Conservation (phyloP, 305 asterid genomes). For the Fraxinus sp. region DNA sequence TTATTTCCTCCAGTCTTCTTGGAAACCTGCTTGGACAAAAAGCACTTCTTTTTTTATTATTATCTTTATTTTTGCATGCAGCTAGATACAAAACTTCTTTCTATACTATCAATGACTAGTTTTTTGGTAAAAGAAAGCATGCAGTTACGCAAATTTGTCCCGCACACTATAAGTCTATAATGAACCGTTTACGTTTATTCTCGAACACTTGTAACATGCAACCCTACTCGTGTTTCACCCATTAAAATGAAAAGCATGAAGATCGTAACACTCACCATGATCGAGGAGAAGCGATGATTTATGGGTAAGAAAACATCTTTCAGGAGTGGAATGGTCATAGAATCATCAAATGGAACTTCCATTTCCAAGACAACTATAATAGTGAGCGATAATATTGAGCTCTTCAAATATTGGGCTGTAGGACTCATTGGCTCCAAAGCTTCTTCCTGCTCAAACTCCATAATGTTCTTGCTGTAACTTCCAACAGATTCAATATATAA, state of each 20-base stretch:
- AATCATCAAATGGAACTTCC: constrained; percentile 13
- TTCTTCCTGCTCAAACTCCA: background rate
- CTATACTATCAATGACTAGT: too few relatives aligned
- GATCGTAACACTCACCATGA: background rate
- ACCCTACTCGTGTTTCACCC: background rate
- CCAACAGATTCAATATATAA: background rate
- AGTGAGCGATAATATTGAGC: background rate
- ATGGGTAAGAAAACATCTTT: constrained; percentile 26
- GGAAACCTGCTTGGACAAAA: constrained; percentile 19
- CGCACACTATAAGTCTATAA: background rate
- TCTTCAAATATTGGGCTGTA: background rate
- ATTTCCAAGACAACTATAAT: constrained; percentile 8
- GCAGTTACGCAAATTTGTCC: background rate
- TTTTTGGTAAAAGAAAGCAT: too few relatives aligned
- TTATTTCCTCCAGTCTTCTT: constrained; percentile 11
- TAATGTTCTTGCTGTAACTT: background rate
- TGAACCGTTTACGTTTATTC: background rate
- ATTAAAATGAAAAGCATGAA: background rate
- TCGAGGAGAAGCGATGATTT: constrained; percentile 17
- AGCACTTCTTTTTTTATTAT: background rate
- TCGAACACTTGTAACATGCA: background rate
- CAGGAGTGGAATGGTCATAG: background rate
- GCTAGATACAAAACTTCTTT: background rate
- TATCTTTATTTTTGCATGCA: background rate
- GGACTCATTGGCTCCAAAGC: background rate